These are phyloP conservation scores for Ilex paraguariensis DNA, from an alignment of 305 asterid species.

Conservation along the genomic window DNA sequence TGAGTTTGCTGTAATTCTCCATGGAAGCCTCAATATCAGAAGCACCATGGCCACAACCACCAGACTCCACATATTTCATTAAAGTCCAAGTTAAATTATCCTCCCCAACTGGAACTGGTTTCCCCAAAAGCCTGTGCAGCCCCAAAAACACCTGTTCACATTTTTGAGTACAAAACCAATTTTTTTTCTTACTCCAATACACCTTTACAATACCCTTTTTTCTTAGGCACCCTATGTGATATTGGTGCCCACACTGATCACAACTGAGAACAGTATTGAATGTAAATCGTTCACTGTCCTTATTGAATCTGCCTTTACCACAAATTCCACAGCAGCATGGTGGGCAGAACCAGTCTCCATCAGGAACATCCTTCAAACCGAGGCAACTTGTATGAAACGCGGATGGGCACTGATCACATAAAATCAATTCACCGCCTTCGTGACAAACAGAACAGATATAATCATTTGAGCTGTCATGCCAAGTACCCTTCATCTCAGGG, in stretches of 20 bases:
- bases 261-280: constrained; percentile 36
- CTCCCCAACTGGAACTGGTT: background rate
- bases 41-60: background rate
- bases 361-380: constrained; percentile 71
- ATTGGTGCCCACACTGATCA: constrained; percentile 68
- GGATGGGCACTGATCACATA: constrained; percentile 91
- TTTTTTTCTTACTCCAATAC: constrained; percentile 26
- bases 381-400: constrained; percentile 73
- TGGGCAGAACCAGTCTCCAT: constrained; percentile 93
- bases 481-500: constrained; percentile 19
- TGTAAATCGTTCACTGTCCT: constrained; percentile 19
- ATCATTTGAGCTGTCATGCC: constrained; percentile 35
- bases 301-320: constrained; percentile 28
- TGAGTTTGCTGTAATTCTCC: background rate
- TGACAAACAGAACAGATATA: constrained; percentile 78
- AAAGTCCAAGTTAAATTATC: background rate
- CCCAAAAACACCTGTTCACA: constrained; percentile 56
- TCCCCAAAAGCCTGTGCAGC: background rate
- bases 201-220: constrained; percentile 25
- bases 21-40: background rate
- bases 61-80: background rate
- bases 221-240: constrained; percentile 60
- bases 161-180: constrained; percentile 65
- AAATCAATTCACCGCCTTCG: constrained; percentile 67
- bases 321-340: constrained; percentile 83